Evolutionary conservation across 2,329 filamentous ascomycete species (phyloP).

Genomic region (Akanthomyces lecanii): DNA sequence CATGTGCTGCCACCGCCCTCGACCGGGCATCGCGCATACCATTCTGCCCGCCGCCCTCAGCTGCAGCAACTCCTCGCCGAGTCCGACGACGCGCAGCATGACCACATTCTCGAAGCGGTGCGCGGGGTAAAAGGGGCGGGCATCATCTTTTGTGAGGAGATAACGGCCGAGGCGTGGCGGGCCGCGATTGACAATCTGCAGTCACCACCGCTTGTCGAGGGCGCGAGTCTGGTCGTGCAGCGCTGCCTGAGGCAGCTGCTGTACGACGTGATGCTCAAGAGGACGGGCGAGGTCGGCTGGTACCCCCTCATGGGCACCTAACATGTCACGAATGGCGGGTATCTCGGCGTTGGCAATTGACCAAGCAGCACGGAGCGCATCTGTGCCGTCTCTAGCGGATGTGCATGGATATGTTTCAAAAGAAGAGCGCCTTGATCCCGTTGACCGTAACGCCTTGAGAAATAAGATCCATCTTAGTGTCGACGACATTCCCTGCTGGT

Average conservation of each 20-base stretch:
- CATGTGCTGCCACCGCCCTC: slow-evolving; percentile 22
- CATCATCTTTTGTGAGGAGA: slow-evolving; percentile 37
- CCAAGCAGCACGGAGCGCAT: slow-evolving; percentile 28
- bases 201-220: neutral
- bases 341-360: slow-evolving; percentile 31
- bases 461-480: no score
- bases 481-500: no score
- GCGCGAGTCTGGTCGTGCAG: slow-evolving; percentile 27
- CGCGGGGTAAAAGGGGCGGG: slow-evolving; percentile 37
- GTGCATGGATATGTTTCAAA: slow-evolving; percentile 27
- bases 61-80: slow-evolving; percentile 21
- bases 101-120: slow-evolving; percentile 36
- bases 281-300: slow-evolving; percentile 21
- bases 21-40: slow-evolving; percentile 31
- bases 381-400: slow-evolving; percentile 29
- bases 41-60: slow-evolving; percentile 28
- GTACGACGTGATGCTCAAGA: slow-evolving; percentile 30
- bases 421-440: no score
- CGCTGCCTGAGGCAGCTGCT: slow-evolving; percentile 27
- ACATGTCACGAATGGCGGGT: slow-evolving; percentile 25
- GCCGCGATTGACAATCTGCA: slow-evolving; percentile 22
- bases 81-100: slow-evolving; percentile 19
- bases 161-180: slow-evolving; percentile 17
- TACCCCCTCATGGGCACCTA: slow-evolving; percentile 34
- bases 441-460: no score